A percentile compares a stretch with the other conserved stretches of the same genome.
Evolutionary conservation across 495 filamentous ascomycete species (phyloP).

Genomic region (Articulospora tetracladia): DNA sequence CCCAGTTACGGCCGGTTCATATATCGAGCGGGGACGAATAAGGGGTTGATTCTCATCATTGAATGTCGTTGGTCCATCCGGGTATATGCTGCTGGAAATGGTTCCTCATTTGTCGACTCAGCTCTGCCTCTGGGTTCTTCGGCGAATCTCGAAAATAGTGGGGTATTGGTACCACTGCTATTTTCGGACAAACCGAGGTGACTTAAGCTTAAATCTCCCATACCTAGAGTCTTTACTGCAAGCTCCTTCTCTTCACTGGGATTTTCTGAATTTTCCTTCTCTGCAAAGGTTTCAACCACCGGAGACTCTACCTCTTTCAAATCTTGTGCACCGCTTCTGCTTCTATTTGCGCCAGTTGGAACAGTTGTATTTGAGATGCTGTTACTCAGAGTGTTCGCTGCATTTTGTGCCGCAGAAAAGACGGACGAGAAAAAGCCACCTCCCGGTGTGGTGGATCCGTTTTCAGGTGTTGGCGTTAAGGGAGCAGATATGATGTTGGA

Average conservation of each 20-base stretch:
- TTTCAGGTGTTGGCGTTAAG: conserved; percentile 66
- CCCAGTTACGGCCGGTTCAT: conserved; percentile 42
- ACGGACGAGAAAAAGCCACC: conserved; percentile 88
- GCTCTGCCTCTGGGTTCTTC: conserved; percentile 23
- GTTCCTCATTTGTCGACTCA: conserved; percentile 16
- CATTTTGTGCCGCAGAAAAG: conserved; percentile 90
- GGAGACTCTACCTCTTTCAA: conserved; percentile 34
- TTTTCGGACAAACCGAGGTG: conserved; percentile 69
- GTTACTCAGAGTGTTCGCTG: conserved; percentile 80
- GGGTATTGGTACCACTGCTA: conserved; percentile 36
- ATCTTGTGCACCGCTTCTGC: conserved; percentile 32
- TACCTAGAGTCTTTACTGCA: conserved; percentile 85
- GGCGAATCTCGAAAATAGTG: conserved; percentile 35
- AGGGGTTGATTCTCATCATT: conserved; percentile 16
- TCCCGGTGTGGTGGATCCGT: conserved; percentile 35
- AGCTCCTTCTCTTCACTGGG: conserved; percentile 57
- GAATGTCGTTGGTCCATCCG: conserved; percentile 3
- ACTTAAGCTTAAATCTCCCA: conserved; percentile 81
- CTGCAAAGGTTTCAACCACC: conserved; percentile 43
- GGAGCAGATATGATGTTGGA: conserved; percentile 73
- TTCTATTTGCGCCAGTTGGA: conserved; percentile 35
- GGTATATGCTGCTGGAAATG: conserved; percentile 2
- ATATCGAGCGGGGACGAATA: conserved; percentile 35
- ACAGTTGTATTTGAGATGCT: conserved; percentile 65
- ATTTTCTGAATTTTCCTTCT: conserved; percentile 29